These are phyloP conservation scores for Pseudonitzschia pungens DNA, from an alignment of 108 stramenopile species.

Conservation along the genomic window DNA sequence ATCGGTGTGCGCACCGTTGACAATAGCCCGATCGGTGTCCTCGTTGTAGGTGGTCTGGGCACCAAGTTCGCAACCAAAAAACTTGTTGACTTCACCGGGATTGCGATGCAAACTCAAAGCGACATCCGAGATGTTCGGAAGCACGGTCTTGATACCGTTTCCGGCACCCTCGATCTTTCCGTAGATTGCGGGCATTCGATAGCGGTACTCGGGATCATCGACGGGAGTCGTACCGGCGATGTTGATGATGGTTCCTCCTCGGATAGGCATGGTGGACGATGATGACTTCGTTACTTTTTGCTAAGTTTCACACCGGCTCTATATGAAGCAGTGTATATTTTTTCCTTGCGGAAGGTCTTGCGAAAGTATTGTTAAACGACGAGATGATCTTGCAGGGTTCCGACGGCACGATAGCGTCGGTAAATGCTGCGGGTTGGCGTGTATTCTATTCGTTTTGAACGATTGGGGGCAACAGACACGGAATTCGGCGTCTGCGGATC, in stretches of 20 bases:
- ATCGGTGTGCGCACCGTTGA: constrained; percentile 97
- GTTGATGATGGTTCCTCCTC: constrained; percentile 86
- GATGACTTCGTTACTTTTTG: not conserved
- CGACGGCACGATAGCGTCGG: constrained; percentile 41
- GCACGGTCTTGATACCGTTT: constrained; percentile 98
- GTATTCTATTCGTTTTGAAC: constrained; percentile 3
- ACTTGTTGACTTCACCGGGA: constrained; percentile 95
- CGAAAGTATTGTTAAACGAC: constrained; percentile 20
- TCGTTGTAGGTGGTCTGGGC: constrained; percentile 94
- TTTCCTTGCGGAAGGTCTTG: constrained; percentile 20
- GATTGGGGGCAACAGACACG: not conserved
- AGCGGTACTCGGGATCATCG: constrained; percentile 94
- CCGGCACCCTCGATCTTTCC: constrained; percentile 98
- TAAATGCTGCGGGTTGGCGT: not conserved
- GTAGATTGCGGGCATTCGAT: constrained; percentile 96
- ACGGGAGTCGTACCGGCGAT: constrained; percentile 85
- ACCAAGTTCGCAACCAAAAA: constrained; percentile 98
- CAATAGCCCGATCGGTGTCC: constrained; percentile 93
- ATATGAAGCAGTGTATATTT: constrained; percentile 11
- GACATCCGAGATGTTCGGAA: constrained; percentile 94
- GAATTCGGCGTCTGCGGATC: not conserved
- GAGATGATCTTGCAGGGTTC: constrained; percentile 34
- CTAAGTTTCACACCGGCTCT: not conserved
- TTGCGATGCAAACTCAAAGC: constrained; percentile 82
- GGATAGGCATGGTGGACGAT: constrained; percentile 58